Base-by-base conservation (phyloP, 2,329 filamentous ascomycete genomes). In the Thelonectria rubi region DNA sequence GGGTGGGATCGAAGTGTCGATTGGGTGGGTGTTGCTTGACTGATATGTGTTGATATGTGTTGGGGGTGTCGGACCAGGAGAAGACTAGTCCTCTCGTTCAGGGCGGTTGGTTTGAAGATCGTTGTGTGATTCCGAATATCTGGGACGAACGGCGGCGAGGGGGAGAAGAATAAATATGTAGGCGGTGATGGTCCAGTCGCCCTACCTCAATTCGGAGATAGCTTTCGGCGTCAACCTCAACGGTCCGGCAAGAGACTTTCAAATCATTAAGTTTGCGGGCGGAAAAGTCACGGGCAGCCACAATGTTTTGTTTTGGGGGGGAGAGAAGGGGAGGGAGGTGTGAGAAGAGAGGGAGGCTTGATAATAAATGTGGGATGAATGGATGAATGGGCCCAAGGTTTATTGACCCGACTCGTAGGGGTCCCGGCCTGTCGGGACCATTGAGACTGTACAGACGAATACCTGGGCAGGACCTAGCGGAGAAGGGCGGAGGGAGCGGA, bases 211-310 rank as follows among this genome's bases (percentile, higher is more conserved):
- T 45, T 55, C 32, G 53, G 43, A 48, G 30, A 49, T 47, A 32
- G 32, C 50, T 48, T 59, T 48, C 20, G 58, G 53, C 40, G 42
- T 52, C 52, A 56, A 56, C 51, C 52, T 56, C 42, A 60, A 56
- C 52, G 53, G 58, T 40, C 39, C 42, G 47, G 52, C 20, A 26
- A 40, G 47, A 42, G 39, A 43, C 43, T 52, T 55, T 55, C 45
- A 21, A 21, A 20, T 43, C 32, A 53, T 37, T 37, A 39, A 26
- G 47, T 46, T 49, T 43, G 51, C 37, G 52, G 26, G 17, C 42
- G 34, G 37, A 26, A 21, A 37, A 37, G 42, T 45, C 8, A 45
- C 20, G 11, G 11, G 42, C 42, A 17, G 20, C 18, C n/a, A 46
- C 45, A 47, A 24, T 30, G 15, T 12, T n/a, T 43, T 40, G 37